Base-by-base conservation (phyloP, 176 grass and related monocot species). In the Saccharum spontaneum region DNA sequence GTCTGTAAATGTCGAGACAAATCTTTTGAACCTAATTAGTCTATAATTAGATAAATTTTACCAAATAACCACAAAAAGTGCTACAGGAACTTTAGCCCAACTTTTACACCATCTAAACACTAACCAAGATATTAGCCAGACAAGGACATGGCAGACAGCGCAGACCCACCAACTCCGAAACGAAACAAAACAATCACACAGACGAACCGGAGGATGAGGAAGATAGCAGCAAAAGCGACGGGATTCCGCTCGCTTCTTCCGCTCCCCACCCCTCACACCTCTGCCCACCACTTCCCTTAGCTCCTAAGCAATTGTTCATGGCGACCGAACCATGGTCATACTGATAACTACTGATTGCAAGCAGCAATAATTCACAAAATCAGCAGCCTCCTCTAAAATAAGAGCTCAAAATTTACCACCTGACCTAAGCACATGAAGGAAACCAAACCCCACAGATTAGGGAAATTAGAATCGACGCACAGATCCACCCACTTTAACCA, bases 291-390 rank as follows among this genome's bases (percentile, higher is more conserved):
- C 75, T 84, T 54, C 49, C 83, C 85, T 90, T 87, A 71, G 85
- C 85, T 84, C 49, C 70, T 81, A 91, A 87, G 89, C 76, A 84
- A 91, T 83, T 75, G 44, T 0, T 10, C 44, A 74, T 33, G 31
- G 40, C 14, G 1, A 67, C 22, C 23, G 46, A 40, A 84, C 44
- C 50, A 69, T 22, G 69, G 76, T 33, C 45, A 82, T 73, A 73
- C n/a, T 70, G 52, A 44, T 67, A 52, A 64, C 76, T 44, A 17
- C 79, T 67, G 78, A 74, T 68, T 24, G 39, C 68, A 74, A 60
- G 40, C 76, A 76, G 85, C 40, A 24, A 52, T 63, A 83, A 86
- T 75, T 87, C 76, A 84, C 81, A 84, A 69, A 84, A 91, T 57
- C 89, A 91, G 69, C 44, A 49, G 69, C 67, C 24, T 78, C 61